Evolutionary conservation across 2,329 filamentous ascomycete genomes (phyloP).

Genomic region (Talaromyces albobiverticillius): DNA sequence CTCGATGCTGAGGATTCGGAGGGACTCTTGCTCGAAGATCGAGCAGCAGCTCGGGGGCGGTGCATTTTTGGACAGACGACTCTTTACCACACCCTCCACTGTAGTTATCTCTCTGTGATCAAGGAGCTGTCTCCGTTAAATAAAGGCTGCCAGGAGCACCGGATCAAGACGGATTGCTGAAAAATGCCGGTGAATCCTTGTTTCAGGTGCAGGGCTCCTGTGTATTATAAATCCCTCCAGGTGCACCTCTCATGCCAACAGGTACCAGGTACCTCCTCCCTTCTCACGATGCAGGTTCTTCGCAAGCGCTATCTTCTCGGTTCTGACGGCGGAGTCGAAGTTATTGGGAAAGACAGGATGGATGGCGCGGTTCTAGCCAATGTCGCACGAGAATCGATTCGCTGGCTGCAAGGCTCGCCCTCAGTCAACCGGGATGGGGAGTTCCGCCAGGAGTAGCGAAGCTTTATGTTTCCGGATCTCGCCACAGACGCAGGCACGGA

Average conservation of each 20-base stretch:
- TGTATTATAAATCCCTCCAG: neutral
- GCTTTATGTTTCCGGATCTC: neutral
- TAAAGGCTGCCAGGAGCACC: neutral
- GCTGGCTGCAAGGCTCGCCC: neutral
- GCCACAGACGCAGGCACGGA: neutral
- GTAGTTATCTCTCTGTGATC: neutral
- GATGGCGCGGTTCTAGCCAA: neutral
- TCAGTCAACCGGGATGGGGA: neutral
- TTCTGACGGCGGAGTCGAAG: neutral
- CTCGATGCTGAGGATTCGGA: slow-evolving; percentile 45
- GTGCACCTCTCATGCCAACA: slow-evolving; percentile 3
- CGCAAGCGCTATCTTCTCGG: neutral
- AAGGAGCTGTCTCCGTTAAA: slow-evolving; percentile 1
- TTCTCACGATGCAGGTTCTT: neutral
- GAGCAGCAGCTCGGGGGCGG: slow-evolving; percentile 34
- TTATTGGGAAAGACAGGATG: neutral
- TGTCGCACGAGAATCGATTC: neutral
- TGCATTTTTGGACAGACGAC: slow-evolving; percentile 27
- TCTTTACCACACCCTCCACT: neutral
- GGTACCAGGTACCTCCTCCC: neutral
- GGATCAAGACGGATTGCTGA: neutral
- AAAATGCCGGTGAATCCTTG: neutral
- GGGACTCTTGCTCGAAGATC: slow-evolving; percentile 37
- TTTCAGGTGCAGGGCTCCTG: neutral
- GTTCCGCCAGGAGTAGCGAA: neutral